Conservation (phyloP, 495 filamentous ascomycete species). For the Astrocystis sublimbata region DNA sequence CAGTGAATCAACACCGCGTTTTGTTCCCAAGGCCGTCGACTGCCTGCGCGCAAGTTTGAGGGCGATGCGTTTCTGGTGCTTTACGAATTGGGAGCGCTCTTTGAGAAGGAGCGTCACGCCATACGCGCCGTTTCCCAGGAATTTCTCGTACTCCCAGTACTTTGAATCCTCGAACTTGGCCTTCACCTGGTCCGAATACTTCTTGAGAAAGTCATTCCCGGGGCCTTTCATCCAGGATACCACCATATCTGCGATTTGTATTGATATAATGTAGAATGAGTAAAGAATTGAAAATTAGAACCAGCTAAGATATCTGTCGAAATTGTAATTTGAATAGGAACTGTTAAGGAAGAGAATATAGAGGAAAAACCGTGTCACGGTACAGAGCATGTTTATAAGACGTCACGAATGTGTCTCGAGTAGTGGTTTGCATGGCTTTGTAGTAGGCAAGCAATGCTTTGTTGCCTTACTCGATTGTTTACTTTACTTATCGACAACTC, state of each 20-base stretch:
- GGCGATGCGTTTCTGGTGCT: not conserved
- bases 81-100: not conserved
- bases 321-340: too few species aligned
- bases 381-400: not conserved
- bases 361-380: too few species aligned
- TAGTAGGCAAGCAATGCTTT: constrained; percentile 3
- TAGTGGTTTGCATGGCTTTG: not conserved
- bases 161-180: not conserved
- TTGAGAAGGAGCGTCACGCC: not conserved
- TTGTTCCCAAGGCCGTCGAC: fast-evolving
- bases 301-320: too few species aligned
- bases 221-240: not conserved
- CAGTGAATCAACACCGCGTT: too few species aligned
- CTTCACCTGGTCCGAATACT: too few species aligned
- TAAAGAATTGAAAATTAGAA: too few species aligned
- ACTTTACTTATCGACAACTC: too few species aligned
- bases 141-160: constrained; percentile 10
- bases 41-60: not conserved
- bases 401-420: not conserved
- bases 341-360: too few species aligned
- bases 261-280: too few species aligned
- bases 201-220: not conserved
- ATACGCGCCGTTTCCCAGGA: not conserved
- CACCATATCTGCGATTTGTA: not conserved
- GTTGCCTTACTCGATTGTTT: not conserved